Evolutionary conservation across 164 flowering plant species (phyloP).

Genomic region (Sextonia rubra): DNA sequence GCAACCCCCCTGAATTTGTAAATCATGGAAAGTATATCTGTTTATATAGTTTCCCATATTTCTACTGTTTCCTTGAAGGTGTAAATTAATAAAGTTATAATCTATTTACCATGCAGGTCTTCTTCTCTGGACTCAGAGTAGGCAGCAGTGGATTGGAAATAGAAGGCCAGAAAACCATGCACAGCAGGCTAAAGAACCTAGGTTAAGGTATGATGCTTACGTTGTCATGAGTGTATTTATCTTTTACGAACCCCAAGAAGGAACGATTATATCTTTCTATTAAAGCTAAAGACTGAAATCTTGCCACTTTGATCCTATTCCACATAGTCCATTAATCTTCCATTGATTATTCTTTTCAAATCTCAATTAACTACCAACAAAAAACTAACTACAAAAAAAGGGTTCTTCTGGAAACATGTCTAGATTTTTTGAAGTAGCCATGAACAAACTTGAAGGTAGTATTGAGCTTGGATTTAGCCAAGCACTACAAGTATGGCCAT

Average conservation of each 20-base stretch:
- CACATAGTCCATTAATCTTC: neutral
- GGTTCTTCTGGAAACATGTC: no score
- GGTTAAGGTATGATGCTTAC: slow-evolving; percentile 39
- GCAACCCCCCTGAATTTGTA: slow-evolving; percentile 55
- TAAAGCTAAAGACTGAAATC: no score
- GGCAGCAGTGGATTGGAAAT: slow-evolving; percentile 67
- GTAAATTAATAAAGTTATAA: neutral
- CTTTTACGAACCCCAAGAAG: neutral
- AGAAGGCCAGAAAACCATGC: slow-evolving; percentile 23
- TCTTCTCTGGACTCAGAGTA: slow-evolving; percentile 63
- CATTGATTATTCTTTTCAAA: neutral
- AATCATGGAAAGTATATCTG: slow-evolving; percentile 55
- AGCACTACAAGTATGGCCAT: no score
- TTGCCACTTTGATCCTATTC: neutral
- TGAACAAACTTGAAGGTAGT: no score
- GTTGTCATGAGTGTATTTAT: neutral
- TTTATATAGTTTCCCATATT: neutral
- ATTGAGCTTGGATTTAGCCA: no score
- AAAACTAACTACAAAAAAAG: no score
- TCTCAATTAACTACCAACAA: no score
- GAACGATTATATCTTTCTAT: neutral
- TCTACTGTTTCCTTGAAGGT: neutral
- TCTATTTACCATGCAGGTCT: slow-evolving; percentile 35
- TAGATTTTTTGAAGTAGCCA: no score
- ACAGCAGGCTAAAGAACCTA: slow-evolving; percentile 41